Base-by-base conservation (phyloP, 1,284 basidiomycete species). In the Melampsora americana region DNA sequence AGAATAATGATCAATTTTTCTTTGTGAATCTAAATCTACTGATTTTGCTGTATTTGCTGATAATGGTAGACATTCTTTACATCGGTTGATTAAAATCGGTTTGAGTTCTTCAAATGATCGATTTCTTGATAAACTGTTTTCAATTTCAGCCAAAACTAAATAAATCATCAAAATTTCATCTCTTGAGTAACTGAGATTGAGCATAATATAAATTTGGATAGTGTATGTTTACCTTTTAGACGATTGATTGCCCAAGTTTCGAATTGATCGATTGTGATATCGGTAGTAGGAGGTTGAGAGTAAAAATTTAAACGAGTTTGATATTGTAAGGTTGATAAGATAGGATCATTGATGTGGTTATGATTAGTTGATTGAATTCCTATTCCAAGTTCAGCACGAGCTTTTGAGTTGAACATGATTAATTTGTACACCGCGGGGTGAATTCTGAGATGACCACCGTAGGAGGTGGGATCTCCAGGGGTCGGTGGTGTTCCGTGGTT, bases 251-350 rank as follows among this genome's bases (percentile, higher is more conserved):
- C 96, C 83, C 88, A 93, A 2, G 87, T 89, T 84, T 99, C 96
- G 80, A 99, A 99, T 79, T 98, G 92, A 82, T 99, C 96, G 26
- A 99, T 87, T 1, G 94, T 95, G 39, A 99, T 90, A 80, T 99
- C 95, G 65, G 90, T 90, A 18, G 87, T 82, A 6, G 95, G 95
- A 16, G 94, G 92, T n/a, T 84, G 85, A 78, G 92, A 88, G 81
- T 99, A 98, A 84, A 95, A 92, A 84, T 90, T 93, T n/a, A 95
- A 85, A 28, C 90, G 85, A 82, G 87, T 85, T 1, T 89, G 90
- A 80, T 90, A 92, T 77, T 84, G 62, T 14, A 66, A 30, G 1
- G 60, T 65, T 42, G 46, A 60, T 42, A 59, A 59, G 46, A 62
- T 71, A 32, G 35, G 26, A n/a, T 48, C 60, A 14, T 48, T 50